Evolutionary conservation across 129 eudicot genomes (phyloP).

Genomic region (Daucus carota): DNA sequence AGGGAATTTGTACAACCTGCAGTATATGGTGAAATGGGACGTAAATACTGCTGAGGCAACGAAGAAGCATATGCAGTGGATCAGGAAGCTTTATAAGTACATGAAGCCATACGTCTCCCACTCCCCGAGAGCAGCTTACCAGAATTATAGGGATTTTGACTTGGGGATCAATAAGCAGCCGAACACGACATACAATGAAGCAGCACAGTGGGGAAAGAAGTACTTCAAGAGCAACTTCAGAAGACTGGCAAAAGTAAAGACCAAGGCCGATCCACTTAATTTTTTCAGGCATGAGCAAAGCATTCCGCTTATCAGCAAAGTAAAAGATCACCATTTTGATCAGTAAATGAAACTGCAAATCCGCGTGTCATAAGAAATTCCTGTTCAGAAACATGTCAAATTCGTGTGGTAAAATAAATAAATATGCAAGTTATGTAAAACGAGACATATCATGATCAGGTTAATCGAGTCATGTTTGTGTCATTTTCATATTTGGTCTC

Average conservation of each 20-base stretch:
- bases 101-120: conserved; percentile 28
- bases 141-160: conserved; percentile 35
- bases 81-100: conserved; percentile 18
- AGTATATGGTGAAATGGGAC: conserved; percentile 22
- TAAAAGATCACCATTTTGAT: neutral
- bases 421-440: too few relatives aligned
- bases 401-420: neutral
- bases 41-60: neutral
- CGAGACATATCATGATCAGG: neutral
- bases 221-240: conserved; percentile 33
- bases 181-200: conserved; percentile 19
- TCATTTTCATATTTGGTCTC: neutral
- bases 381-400: neutral
- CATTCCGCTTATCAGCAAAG: conserved; percentile 24
- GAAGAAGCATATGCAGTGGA: conserved; percentile 22
- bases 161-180: conserved; percentile 24
- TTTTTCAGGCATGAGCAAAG: conserved; percentile 47
- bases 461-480: neutral
- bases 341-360: too few relatives aligned
- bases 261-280: conserved; percentile 31
- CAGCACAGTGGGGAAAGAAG: conserved; percentile 31
- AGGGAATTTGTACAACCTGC: conserved; percentile 38
- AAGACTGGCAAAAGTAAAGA: conserved; percentile 28
- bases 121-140: conserved; percentile 33
- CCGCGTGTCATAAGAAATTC: too few relatives aligned